These are phyloP conservation scores for Scheffersomyces illinoinensis DNA, from an alignment of 1,139 yeast genomes.

Conservation along the genomic window DNA sequence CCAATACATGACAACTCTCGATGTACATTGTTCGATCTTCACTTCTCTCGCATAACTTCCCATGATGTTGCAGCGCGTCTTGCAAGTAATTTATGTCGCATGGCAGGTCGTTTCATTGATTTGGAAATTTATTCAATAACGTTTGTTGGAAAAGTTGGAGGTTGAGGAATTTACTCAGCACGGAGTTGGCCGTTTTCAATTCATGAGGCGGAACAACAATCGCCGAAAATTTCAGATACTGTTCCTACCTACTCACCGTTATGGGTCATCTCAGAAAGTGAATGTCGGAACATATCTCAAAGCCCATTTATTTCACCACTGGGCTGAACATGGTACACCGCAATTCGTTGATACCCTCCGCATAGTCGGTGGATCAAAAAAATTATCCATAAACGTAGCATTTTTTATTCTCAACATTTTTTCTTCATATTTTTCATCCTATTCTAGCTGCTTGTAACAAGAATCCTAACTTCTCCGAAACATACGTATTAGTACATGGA, in stretches of 20 bases:
- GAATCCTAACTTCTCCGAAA: background rate
- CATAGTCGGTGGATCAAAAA: background rate
- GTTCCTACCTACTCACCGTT: background rate
- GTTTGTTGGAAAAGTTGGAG: background rate
- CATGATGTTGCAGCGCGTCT: background rate
- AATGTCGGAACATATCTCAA: background rate
- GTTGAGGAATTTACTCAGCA: background rate
- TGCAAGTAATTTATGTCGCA: background rate
- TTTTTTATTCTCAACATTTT: background rate
- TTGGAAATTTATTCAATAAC: background rate
- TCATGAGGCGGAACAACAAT: background rate
- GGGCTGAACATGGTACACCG: background rate
- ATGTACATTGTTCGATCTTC: background rate
- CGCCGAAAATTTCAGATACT: background rate
- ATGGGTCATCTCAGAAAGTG: background rate
- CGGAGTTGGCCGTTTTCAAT: background rate
- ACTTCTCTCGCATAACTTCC: background rate
- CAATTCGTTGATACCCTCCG: background rate
- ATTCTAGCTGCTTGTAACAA: background rate
- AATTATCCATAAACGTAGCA: too few species aligned
- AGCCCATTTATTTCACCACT: background rate
- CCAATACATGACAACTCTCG: background rate
- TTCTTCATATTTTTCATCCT: background rate
- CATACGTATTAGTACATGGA: background rate
- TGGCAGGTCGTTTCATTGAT: background rate